Percentiles rank a stretch among this genome's conserved stretches.
Evolutionary conservation across 73 alveolate genomes (phyloP).

Genomic region (Symbiodinium pilosum): DNA sequence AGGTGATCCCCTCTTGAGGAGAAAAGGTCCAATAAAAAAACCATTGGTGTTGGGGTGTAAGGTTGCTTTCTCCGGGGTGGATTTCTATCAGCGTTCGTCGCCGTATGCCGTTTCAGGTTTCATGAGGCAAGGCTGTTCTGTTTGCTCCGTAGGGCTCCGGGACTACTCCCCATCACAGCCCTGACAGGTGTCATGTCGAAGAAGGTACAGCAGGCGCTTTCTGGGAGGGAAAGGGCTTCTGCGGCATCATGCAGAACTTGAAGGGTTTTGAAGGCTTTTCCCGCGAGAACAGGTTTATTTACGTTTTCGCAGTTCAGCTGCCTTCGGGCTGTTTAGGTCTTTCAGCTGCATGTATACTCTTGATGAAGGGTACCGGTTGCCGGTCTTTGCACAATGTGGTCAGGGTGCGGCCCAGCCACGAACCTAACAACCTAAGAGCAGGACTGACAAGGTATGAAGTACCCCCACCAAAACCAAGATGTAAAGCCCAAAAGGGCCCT

Average conservation of each 20-base stretch:
- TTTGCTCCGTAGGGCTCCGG: background rate
- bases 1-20: too few species aligned
- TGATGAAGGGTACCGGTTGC: background rate
- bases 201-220: conserved; percentile 46
- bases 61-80: too few species aligned
- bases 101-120: background rate
- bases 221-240: background rate
- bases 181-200: conserved; percentile 43
- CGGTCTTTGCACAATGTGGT: background rate
- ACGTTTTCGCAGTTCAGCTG: background rate
- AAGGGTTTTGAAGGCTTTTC: too few species aligned
- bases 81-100: background rate
- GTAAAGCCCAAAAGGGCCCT: too few species aligned
- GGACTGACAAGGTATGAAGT: too few species aligned
- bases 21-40: too few species aligned
- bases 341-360: background rate
- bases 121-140: background rate
- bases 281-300: background rate
- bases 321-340: background rate
- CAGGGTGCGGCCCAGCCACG: too few species aligned
- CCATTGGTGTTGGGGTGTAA: too few species aligned
- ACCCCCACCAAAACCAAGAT: too few species aligned
- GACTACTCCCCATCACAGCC: background rate
- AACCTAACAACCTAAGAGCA: too few species aligned
- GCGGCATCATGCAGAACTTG: background rate